These are phyloP conservation scores for Penicillium steckii DNA, from an alignment of 495 filamentous ascomycete genomes.

Conservation along the genomic window DNA sequence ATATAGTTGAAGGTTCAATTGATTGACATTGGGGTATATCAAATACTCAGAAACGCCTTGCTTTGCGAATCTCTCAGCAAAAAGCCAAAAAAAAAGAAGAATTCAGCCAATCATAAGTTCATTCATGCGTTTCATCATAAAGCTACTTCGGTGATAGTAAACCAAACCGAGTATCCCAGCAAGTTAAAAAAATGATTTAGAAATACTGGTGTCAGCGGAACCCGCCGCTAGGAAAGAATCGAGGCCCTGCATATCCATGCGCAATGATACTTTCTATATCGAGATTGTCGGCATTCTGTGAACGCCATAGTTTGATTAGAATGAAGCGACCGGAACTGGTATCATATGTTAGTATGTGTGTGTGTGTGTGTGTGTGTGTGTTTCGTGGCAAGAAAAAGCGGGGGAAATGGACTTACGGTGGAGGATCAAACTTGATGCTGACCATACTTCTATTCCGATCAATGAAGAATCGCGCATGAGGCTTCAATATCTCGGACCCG, in stretches of 20 bases:
- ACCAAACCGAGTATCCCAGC: neutral
- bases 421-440: conserved; percentile 84
- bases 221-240: conserved; percentile 62
- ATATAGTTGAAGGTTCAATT: too few species aligned
- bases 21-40: too few species aligned
- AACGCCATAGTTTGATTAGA: conserved; percentile 83
- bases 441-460: conserved; percentile 77
- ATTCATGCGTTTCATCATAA: neutral
- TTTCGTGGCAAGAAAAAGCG: too few species aligned
- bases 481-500: conserved; percentile 56
- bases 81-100: too few species aligned
- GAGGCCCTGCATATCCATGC: conserved; percentile 78
- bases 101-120: neutral
- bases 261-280: conserved; percentile 81
- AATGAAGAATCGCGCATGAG: conserved; percentile 78
- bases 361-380: too few species aligned
- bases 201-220: too few species aligned
- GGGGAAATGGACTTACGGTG: conserved; percentile 57
- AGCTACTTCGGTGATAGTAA: neutral
- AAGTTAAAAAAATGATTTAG: too few species aligned
- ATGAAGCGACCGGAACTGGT: conserved; percentile 70
- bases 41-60: too few species aligned
- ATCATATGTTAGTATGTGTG: too few species aligned
- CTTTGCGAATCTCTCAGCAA: too few species aligned
- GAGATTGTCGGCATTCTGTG: conserved; percentile 65